Evolutionary conservation across 495 filamentous ascomycete species (phyloP).

Genomic region (Chaetomium tenue): DNA sequence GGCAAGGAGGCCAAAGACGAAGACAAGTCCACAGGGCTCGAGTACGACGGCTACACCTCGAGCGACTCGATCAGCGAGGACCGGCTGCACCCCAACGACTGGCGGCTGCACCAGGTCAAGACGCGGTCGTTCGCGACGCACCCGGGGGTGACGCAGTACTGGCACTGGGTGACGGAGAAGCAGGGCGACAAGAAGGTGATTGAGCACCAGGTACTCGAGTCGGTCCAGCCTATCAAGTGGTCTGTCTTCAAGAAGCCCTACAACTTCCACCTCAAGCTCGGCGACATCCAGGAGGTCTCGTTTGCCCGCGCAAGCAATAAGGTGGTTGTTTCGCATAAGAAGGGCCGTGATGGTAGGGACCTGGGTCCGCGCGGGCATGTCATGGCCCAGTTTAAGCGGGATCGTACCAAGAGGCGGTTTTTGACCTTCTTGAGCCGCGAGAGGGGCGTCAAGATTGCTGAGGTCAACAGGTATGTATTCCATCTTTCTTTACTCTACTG

Average conservation of each 20-base stretch:
- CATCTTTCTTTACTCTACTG: background rate
- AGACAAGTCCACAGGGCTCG: constrained; percentile 27
- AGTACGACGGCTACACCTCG: constrained; percentile 46
- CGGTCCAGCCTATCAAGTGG: constrained; percentile 43
- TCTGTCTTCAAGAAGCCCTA: constrained; percentile 47
- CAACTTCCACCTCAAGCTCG: constrained; percentile 43
- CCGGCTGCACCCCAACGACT: constrained; percentile 43
- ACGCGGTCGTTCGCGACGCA: constrained; percentile 40
- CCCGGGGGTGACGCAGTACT: constrained; percentile 49
- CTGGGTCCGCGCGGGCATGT: constrained; percentile 35
- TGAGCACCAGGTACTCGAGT: constrained; percentile 51
- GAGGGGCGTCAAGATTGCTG: constrained; percentile 42
- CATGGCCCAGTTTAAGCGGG: constrained; percentile 46
- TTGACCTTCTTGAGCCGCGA: constrained; percentile 37
- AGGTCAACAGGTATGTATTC: constrained; percentile 32
- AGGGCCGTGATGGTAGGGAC: constrained; percentile 17
- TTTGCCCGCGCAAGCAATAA: constrained; percentile 36
- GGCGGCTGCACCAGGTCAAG: constrained; percentile 50
- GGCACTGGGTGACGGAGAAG: constrained; percentile 41
- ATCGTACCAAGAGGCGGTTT: constrained; percentile 48
- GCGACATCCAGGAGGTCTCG: constrained; percentile 41
- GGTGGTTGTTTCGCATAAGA: constrained; percentile 36
- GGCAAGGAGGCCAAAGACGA: background rate
- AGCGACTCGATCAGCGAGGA: constrained; percentile 44
- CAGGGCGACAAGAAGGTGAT: constrained; percentile 24